Percentiles rank a stretch among this genome's conserved stretches.
phyloP scores from a whole-genome alignment of 75 land plant species.

The Adiantum capillusveneris region DNA sequence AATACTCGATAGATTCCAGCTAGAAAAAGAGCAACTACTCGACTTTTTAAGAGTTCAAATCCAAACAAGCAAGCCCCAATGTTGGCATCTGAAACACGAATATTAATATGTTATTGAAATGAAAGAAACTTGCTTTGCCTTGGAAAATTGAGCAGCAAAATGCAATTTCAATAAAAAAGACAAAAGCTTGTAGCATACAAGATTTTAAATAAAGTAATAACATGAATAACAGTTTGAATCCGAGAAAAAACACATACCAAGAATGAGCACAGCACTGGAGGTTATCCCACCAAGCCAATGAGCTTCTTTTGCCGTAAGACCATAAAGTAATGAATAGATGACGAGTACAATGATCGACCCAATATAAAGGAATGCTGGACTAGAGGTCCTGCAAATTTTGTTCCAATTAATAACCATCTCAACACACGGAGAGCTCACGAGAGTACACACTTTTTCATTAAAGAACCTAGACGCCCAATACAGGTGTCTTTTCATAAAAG shows the following conservation, averaged over 20 bases:
- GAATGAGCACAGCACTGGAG: constrained; percentile 84
- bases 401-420: too few species aligned
- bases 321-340: constrained; percentile 88
- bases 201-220: too few species aligned
- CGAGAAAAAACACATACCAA: constrained; percentile 70
- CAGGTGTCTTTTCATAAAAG: too few species aligned
- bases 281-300: constrained; percentile 88
- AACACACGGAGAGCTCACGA: too few species aligned
- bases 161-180: too few species aligned
- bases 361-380: constrained; percentile 67
- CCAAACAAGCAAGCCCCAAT: constrained; percentile 94
- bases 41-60: constrained; percentile 80
- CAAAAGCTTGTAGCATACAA: too few species aligned
- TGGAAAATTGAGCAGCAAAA: too few species aligned
- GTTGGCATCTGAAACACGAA: constrained; percentile 59
- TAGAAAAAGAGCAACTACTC: constrained; percentile 74
- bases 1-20: constrained; percentile 88
- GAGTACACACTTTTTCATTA: too few species aligned
- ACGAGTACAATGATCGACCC: constrained; percentile 77
- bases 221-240: too few species aligned
- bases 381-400: constrained; percentile 70
- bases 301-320: constrained; percentile 75
- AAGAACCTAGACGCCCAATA: too few species aligned
- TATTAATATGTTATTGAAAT: too few species aligned
- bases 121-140: too few species aligned